Percentiles rank a stretch among this genome's conserved stretches.
Conservation (phyloP, 1,284 basidiomycete species). For the Vanrija pseudolonga region DNA sequence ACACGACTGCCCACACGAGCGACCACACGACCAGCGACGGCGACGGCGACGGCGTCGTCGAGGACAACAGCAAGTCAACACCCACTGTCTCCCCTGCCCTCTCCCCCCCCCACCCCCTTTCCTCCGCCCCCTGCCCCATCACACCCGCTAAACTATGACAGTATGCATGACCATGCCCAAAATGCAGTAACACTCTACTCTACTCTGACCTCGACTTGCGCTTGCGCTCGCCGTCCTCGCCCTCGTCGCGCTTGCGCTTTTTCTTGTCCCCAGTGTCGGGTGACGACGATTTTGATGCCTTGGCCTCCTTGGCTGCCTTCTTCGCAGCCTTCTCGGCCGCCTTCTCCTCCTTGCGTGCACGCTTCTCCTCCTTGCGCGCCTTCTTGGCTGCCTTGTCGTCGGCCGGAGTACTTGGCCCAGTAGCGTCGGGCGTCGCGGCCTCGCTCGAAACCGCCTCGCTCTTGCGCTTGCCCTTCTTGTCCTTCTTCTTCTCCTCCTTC, state of each 20-base stretch:
- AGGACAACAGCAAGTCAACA: no score
- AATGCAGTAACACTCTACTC: neutral
- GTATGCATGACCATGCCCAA: neutral
- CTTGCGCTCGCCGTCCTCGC: no score
- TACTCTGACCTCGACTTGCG: neutral
- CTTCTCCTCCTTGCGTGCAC: constrained; percentile 16
- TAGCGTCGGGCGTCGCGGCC: neutral
- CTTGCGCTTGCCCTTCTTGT: constrained; percentile 1
- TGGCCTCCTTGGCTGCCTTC: constrained; percentile 15
- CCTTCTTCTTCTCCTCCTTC: constrained; percentile 6
- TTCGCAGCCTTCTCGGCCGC: constrained; percentile 16
- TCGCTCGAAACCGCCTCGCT: neutral
- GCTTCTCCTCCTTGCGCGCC: constrained; percentile 7
- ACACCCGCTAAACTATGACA: no score
- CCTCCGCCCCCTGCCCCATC: no score
- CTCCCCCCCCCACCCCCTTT: no score
- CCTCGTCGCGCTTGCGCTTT: no score
- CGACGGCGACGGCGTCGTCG: no score
- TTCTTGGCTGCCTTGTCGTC: constrained; percentile 5
- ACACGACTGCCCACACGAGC: no score
- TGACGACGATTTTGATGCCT: constrained; percentile 3
- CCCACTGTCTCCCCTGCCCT: no score
- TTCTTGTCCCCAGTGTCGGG: no score
- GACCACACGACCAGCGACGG: no score
- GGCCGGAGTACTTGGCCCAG: neutral